A percentile compares a stretch with the other conserved stretches of the same genome.
Evolutionary conservation across 768 basidiomycete species (phyloP).

Genomic region (Paxillus involutus): DNA sequence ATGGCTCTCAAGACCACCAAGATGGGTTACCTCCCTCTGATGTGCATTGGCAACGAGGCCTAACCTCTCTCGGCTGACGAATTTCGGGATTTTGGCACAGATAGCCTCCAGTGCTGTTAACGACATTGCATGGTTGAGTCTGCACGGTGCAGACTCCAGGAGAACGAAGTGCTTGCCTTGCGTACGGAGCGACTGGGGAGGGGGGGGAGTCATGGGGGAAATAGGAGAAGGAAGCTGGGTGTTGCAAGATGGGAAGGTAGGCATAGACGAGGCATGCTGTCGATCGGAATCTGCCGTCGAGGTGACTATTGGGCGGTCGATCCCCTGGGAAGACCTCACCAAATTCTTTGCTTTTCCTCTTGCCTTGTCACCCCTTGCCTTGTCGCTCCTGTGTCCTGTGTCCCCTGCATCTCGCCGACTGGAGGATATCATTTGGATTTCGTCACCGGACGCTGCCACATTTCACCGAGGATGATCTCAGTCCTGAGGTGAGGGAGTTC

Average conservation of each 20-base stretch:
- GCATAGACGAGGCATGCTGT: neutral
- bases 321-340: too few relatives aligned
- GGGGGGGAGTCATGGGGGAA: slow-evolving; percentile 48
- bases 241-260: slow-evolving; percentile 24
- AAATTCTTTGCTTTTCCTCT: too few relatives aligned
- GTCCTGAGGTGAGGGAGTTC: slow-evolving; percentile 95
- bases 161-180: slow-evolving; percentile 24
- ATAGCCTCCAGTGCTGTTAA: slow-evolving; percentile 11
- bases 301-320: slow-evolving; percentile 25
- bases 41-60: too few relatives aligned
- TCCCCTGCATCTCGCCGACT: too few relatives aligned
- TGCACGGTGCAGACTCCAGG: slow-evolving; percentile 11
- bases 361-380: too few relatives aligned
- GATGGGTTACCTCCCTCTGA: too few relatives aligned
- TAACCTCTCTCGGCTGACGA: too few relatives aligned
- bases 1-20: slow-evolving; percentile 99
- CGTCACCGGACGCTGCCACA: slow-evolving; percentile 94
- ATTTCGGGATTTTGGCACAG: too few relatives aligned
- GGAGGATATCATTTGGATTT: slow-evolving; percentile 98
- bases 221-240: slow-evolving; percentile 53
- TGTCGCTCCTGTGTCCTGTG: slow-evolving; percentile 42
- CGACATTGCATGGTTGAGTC: slow-evolving; percentile 33
- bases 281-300: slow-evolving; percentile 12
- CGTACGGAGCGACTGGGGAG: slow-evolving; percentile 28
- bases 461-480: slow-evolving; percentile 98